A percentile compares a stretch with the other conserved stretches of the same genome.
Evolutionary conservation across 176 grass and related monocot genomes (phyloP).

Genomic region (Triticum urartu): DNA sequence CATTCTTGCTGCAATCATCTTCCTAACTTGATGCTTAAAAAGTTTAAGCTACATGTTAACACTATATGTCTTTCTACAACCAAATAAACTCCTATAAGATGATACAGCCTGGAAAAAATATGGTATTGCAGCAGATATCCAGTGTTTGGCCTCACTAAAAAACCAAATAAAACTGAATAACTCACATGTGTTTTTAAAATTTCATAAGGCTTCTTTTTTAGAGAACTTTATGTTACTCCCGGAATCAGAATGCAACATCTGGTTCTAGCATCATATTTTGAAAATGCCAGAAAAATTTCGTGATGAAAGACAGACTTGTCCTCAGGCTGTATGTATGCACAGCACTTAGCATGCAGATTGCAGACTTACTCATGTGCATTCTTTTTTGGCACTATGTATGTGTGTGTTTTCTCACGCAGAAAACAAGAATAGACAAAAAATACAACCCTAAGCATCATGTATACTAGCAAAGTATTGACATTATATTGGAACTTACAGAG

Average conservation of each 20-base stretch:
- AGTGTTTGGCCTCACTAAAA: background rate
- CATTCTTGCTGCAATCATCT: background rate
- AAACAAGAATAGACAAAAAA: background rate
- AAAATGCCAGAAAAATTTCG: background rate
- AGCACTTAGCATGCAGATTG: background rate
- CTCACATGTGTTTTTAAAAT: background rate
- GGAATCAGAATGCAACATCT: slow-evolving; percentile 2
- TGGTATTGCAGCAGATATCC: background rate
- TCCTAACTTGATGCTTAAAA: background rate
- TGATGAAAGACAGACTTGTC: background rate
- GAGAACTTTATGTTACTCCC: background rate
- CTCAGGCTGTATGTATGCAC: background rate
- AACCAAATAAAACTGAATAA: background rate
- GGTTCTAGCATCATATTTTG: background rate
- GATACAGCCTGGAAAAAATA: background rate
- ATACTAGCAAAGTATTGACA: slow-evolving; percentile 15
- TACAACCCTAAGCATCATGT: background rate
- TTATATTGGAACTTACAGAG: slow-evolving; percentile 63
- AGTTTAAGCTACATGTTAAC: background rate
- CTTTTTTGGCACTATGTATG: background rate
- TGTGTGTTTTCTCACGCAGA: background rate
- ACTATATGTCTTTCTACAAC: background rate
- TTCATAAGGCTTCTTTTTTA: background rate
- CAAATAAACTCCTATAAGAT: background rate
- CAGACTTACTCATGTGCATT: background rate